Base-by-base conservation (phyloP, 495 filamentous ascomycete species). In the Penicillium cataractarum region DNA sequence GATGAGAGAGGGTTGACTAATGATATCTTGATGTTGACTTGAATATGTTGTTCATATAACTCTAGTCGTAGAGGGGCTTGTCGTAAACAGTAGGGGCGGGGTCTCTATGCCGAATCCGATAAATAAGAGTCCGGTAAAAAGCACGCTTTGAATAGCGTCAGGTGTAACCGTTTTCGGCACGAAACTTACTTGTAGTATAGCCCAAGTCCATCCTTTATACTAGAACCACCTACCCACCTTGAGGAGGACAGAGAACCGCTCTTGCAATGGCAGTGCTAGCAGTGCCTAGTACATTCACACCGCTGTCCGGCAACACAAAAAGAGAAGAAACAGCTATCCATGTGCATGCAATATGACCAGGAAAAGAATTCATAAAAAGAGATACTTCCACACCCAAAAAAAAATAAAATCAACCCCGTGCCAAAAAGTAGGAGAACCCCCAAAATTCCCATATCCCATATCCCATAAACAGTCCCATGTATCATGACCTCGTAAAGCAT, bases 401-500 rank as follows among this genome's bases (percentile, higher is more conserved):
- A 13, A 42, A 56, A 57, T 24, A 7, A 50, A 6, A 39, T 46
- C 42, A 24, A 21, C 22, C 22, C n/a, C 29, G 42, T 32, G 32
- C 55, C 24, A 50, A 26, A 17, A 50, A 0, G 13, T 50, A 4
- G 29, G 4, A 17, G 29, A 29, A 1, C 21, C 19, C 24, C 24
- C 13, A 50, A 33, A 51, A 31, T 31, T 53, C 42, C 42, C 39
- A 42, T 6, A 10, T 26, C 60, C 60, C 44, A 55, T 60, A 53
- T 37, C 61, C 67, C 58, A 62, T 50, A 51, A 57, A 49, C 10
- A 57, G 31, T 21, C 59, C 59, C 65, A 62, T 71, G 67, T 72
- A 77, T 75, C 74, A 61, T 75, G 59, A 71, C 61, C 61, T 68
- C 74, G 57, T 76, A 75, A 63, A 59, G 61, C 68, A 64, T 74